Base-by-base conservation (phyloP, 768 basidiomycete genomes). In the Suillus subluteus region DNA sequence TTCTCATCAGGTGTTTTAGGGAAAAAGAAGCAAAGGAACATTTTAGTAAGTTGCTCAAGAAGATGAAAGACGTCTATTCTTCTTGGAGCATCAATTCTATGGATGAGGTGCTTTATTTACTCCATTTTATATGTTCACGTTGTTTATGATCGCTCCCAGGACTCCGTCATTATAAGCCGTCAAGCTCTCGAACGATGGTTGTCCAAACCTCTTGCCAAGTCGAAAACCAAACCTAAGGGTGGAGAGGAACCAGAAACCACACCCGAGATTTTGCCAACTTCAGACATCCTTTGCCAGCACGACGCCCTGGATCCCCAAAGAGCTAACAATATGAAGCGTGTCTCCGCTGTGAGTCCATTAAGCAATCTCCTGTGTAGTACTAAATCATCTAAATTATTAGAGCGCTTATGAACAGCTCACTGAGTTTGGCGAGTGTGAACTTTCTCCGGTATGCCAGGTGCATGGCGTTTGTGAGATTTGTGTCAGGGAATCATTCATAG, bases 101-200 rank as follows among this genome's bases (percentile, higher is more conserved):
- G 26, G 74, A 82, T 15, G 82, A 86, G 77, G 92, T 91, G 67
- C 66, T 78, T 65, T 9, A 7, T 62, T 41, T 44, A 3, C 38
- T 62, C 38, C 38, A 12, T 40, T 30, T 58, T 18, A 30, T 40
- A 61, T 37, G 18, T 43, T 35, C 37, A n/a, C 38, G 54, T 56
- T 52, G 69, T 63, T 63, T 30, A 43, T 13, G 35, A 64, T n/a
- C 3, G 41, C 80, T 37, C 64, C 43, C 64, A 87, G 89, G 83
- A 87, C 23, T 84, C 81, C 16, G 78, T 88, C 18, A 82, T 95
- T 44, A 82, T 88, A 54, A 88, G 89, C 71, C 83, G 84, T 65
- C 79, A 83, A 65, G 86, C 86, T 6, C 78, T 95, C 56, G 85
- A 86, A 69, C 74, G 73, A 12, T 95, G 90, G 89, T 69, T 93